Base-by-base conservation (phyloP, 2,329 filamentous ascomycete species). In the Mollisia scopiformis region DNA sequence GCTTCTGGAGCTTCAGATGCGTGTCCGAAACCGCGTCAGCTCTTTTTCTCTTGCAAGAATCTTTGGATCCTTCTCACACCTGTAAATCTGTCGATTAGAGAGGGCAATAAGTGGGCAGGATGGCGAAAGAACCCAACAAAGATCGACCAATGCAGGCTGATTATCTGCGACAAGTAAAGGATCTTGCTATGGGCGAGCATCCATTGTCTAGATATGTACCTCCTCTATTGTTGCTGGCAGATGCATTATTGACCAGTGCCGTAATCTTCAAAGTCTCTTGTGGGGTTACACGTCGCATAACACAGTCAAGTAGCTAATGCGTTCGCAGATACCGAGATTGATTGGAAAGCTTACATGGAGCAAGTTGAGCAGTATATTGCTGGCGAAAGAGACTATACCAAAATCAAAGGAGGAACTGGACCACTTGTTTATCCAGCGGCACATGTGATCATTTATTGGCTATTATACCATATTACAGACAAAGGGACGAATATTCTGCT, bases 311-410 rank as follows among this genome's bases (percentile, higher is more conserved):
- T 43, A 43, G 50, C 30, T 19, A 27, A 37, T 31, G 14, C 19
- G 33, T 2, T 33, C 6, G 25, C 41, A 91, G 95, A 99, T 75
- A 99, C 95, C 46, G 95, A 99, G 76, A 99, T 99, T 72, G 95
- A 99, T 78, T 99, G 94, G 94, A 84, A 84, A 61, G 92, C 95
- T 0, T 99, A 99, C 76, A 98, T 99, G 93, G 85, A 97, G 74
- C 95, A 99, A 72, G 83, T 98, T 47, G 78, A 84, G 41, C 88
- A 93, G 69, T 95, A 90, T 72, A 79, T 93, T 49, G 82, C 85
- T 19, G 95, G 95, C 71, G 93, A 98, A 80, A 87, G 91, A 73
- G 89, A 97, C 76, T 99, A 99, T 76, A 86, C 86, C 62, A 84
- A 88, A 60, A 93, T 99, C 73, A 84, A 89, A 72, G 95, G 95